Base-by-base conservation (phyloP, 2,329 filamentous ascomycete genomes). In the Trichoderma sp. region DNA sequence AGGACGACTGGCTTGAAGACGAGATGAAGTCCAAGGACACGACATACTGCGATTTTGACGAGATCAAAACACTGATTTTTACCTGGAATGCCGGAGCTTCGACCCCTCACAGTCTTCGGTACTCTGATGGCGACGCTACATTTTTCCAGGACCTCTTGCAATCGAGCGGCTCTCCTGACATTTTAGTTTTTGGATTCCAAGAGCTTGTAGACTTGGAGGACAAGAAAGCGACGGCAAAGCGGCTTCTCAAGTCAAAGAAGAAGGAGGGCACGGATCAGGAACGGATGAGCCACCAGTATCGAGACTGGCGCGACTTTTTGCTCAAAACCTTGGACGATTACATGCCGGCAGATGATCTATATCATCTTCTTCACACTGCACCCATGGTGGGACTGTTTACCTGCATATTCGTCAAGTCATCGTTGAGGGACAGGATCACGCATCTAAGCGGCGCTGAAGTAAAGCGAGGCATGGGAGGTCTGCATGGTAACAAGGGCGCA, bases 51-150 rank as follows among this genome's bases (percentile, higher is more conserved):
- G 85, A 87, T 32, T 97, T 98, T 77, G 86, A 93, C 64, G 90
- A 96, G 73, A 83, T 98, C 67, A 90, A 88, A 58, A 89, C 92
- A 13, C 83, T 93, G 42, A 87, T 97, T 29, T 86, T 98, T 82
- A 97, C 94, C 0, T 99, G 95, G 95, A 99, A 99, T 77, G 94
- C 94, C 1, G 95, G 95, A 1, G 95, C 95, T n/a, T 90, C 91
- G 17, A 97, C 95, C n/a, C 95, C 95, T 0, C 89, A 89, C 68
- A 92, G 90, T 74, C 82, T 98, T 37, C 87, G 91, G 65, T 88
- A 92, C 70, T 87, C 88, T 1, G 85, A 87, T 34, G 81, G 86
- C 64, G 92, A 97, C 74, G 86, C 87, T 12, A 84, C 85, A 52
- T 98, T 98, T 77, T 91, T 98, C 74, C 88, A 89, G 71, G 88